These are phyloP conservation scores for Hydrangea macrophylla DNA, from an alignment of 148 eudicot genomes.

Conservation along the genomic window DNA sequence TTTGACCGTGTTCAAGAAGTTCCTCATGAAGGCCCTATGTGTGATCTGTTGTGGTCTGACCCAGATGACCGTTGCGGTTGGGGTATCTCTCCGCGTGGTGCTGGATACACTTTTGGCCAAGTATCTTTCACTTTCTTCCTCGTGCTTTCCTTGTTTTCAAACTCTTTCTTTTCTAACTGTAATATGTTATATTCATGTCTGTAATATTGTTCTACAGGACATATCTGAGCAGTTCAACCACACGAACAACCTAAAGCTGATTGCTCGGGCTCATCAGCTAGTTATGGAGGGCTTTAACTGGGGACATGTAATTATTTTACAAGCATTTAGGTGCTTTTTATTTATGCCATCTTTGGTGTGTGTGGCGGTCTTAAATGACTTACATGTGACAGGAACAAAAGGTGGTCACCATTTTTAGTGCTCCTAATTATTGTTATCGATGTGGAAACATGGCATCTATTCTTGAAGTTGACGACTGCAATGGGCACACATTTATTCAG, in stretches of 20 bases:
- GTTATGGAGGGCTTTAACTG: slow-evolving; percentile 99
- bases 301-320: slow-evolving; percentile 68
- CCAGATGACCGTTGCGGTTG: slow-evolving; percentile 99
- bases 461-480: slow-evolving; percentile 97
- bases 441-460: slow-evolving; percentile 99
- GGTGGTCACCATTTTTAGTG: slow-evolving; percentile 97
- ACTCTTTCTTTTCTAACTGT: neutral
- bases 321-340: neutral
- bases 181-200: neutral
- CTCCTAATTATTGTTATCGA: slow-evolving; percentile 97
- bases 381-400: slow-evolving; percentile 81
- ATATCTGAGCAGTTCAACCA: slow-evolving; percentile 99
- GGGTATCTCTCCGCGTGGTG: slow-evolving; percentile 99
- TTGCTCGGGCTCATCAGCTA: slow-evolving; percentile 98
- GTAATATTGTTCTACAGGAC: slow-evolving; percentile 44
- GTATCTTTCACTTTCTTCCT: slow-evolving; percentile 28
- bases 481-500: slow-evolving; percentile 97
- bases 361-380: slow-evolving; percentile 9
- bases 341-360: neutral
- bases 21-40: slow-evolving; percentile 99
- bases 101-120: slow-evolving; percentile 99
- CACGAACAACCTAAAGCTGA: slow-evolving; percentile 83
- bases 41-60: slow-evolving; percentile 99
- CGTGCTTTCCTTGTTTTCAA: neutral
- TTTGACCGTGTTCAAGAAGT: slow-evolving; percentile 99